phyloP scores from a whole-genome alignment of 768 basidiomycete genomes.

The Kwoniella dejecticola region DNA sequence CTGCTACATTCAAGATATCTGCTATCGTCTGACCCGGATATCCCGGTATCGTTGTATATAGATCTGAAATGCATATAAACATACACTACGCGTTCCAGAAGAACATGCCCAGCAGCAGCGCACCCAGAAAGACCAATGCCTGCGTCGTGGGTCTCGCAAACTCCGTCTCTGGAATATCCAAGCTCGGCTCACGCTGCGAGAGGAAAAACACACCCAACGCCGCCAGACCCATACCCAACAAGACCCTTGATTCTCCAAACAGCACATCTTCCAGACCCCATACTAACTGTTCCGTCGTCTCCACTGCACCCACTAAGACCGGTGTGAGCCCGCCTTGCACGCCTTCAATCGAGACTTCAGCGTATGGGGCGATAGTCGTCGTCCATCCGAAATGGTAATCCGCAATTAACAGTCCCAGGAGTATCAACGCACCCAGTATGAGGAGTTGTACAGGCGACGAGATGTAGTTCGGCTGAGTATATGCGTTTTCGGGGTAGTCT shows the following conservation, averaged over 20 bases:
- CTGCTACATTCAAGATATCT: too few species aligned
- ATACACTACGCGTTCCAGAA: constrained; percentile 30
- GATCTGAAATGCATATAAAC: neutral
- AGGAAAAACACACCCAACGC: constrained; percentile 21
- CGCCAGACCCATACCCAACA: constrained; percentile 32
- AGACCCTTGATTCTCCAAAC: constrained; percentile 32
- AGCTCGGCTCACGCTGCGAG: constrained; percentile 13
- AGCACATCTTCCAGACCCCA: constrained; percentile 43
- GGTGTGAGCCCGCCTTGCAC: constrained; percentile 15
- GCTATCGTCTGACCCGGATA: too few species aligned
- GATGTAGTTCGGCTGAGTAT: constrained; percentile 24
- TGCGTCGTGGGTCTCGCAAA: constrained; percentile 20
- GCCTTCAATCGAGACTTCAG: constrained; percentile 8
- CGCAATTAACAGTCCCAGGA: constrained; percentile 17
- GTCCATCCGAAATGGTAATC: constrained; percentile 32
- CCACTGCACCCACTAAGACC: constrained; percentile 21
- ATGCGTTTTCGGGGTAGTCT: constrained; percentile 25
- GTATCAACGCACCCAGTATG: constrained; percentile 13
- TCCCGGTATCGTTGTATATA: too few species aligned
- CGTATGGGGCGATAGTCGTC: constrained; percentile 4
- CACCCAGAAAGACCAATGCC: constrained; percentile 14
- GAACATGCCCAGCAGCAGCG: constrained; percentile 20
- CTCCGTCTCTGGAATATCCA: constrained; percentile 11
- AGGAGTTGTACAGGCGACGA: constrained; percentile 22
- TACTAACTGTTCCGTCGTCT: constrained; percentile 22